A percentile compares a stretch with the other conserved stretches of the same genome.
These are phyloP conservation scores for Monilinia laxa DNA, from an alignment of 2,329 filamentous ascomycete genomes.

Conservation along the genomic window DNA sequence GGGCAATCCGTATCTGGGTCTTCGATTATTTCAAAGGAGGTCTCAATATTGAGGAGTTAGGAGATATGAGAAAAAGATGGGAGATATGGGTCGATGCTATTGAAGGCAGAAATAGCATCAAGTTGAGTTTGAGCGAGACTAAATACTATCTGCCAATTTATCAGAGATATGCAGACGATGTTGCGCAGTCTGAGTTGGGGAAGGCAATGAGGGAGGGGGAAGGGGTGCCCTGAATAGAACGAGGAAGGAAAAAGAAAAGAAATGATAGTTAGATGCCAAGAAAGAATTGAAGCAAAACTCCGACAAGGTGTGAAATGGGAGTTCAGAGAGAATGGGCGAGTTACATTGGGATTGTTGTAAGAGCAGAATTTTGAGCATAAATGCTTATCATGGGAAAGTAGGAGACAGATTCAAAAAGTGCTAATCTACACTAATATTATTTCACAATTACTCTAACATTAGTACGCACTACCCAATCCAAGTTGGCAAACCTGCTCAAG, in stretches of 20 bases:
- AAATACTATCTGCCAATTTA: slow-evolving; percentile 69
- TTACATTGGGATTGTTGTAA: background rate
- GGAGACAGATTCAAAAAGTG: background rate
- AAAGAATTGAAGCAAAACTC: background rate
- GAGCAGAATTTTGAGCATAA: background rate
- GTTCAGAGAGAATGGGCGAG: background rate
- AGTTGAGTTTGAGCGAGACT: slow-evolving; percentile 65
- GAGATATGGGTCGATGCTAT: slow-evolving; percentile 62
- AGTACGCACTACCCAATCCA: too few species aligned
- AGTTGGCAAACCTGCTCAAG: too few species aligned
- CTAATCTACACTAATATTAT: background rate
- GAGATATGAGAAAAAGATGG: slow-evolving; percentile 63
- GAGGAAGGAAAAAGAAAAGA: background rate
- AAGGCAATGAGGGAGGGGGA: slow-evolving; percentile 63
- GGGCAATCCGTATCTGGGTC: slow-evolving; percentile 69
- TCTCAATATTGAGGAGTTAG: slow-evolving; percentile 47
- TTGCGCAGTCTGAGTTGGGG: slow-evolving; percentile 59
- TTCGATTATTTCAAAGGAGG: slow-evolving; percentile 74
- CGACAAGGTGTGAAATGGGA: background rate
- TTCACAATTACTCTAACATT: background rate
- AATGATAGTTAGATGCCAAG: background rate
- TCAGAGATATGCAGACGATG: slow-evolving; percentile 64
- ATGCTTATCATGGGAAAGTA: background rate
- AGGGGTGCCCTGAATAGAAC: slow-evolving; percentile 53
- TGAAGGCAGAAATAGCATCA: slow-evolving; percentile 59